phyloP scores from a whole-genome alignment of 108 stramenopile species.

The Nitzschia sp. region DNA sequence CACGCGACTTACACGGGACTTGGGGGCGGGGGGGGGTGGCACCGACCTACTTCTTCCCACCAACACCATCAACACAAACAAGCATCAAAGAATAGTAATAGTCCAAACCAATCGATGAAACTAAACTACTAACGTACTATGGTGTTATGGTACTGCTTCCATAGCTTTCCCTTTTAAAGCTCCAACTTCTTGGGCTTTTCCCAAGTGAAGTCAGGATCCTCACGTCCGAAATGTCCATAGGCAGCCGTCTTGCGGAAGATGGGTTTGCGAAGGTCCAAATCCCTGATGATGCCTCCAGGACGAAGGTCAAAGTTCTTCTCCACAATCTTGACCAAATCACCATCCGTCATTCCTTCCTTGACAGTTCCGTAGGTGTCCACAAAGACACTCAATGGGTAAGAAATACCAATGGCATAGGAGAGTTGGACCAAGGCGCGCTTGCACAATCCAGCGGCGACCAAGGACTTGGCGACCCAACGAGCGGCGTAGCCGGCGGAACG shows the following conservation, averaged over 20 bases:
- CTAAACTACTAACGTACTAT: no score
- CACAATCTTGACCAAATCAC: constrained; percentile 86
- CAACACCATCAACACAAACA: no score
- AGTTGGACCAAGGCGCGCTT: constrained; percentile 89
- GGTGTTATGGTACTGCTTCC: no score
- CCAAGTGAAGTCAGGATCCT: constrained; percentile 97
- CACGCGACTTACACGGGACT: no score
- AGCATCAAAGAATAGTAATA: no score
- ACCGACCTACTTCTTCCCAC: no score
- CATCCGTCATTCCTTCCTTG: constrained; percentile 91
- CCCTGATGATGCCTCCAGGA: constrained; percentile 93
- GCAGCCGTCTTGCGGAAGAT: constrained; percentile 97
- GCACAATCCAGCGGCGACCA: constrained; percentile 89
- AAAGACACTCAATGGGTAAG: constrained; percentile 87
- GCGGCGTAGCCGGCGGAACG: constrained; percentile 94
- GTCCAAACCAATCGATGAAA: no score
- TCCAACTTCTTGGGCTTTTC: constrained; percentile 86
- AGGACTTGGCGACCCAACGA: constrained; percentile 95
- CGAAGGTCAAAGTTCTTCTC: constrained; percentile 96
- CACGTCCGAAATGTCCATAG: constrained; percentile 97
- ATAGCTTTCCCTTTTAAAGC: constrained; percentile 48
- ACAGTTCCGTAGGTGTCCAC: constrained; percentile 94
- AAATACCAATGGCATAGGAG: constrained; percentile 93
- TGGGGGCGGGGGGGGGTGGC: no score
- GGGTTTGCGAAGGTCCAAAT: constrained; percentile 88